Evolutionary conservation across 1,284 basidiomycete genomes (phyloP).

Genomic region (Trichosporon ovoides): DNA sequence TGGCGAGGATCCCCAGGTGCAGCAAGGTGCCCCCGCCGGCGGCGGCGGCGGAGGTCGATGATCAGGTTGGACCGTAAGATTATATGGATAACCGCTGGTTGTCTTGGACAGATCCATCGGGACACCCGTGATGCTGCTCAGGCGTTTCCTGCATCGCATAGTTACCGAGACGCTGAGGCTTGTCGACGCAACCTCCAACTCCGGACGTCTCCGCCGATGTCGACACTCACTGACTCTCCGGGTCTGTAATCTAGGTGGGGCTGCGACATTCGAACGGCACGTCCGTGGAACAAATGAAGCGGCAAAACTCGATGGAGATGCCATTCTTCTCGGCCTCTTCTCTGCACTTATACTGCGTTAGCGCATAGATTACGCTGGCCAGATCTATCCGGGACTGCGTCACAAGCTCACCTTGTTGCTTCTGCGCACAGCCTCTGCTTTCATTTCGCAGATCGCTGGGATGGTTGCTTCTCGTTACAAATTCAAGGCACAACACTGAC

Average conservation of each 20-base stretch:
- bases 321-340: neutral
- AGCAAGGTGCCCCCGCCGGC: neutral
- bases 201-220: neutral
- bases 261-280: neutral
- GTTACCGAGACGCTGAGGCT: neutral
- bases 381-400: no score
- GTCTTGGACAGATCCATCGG: neutral
- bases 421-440: no score
- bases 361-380: no score
- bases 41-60: neutral
- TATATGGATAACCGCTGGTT: neutral
- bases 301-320: neutral
- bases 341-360: no score
- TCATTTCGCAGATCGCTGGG: no score
- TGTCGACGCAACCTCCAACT: neutral
- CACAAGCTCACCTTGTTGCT: no score
- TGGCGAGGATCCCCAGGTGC: conserved; percentile 20
- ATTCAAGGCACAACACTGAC: no score
- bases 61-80: neutral
- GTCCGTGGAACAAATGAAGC: neutral
- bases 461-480: no score
- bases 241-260: neutral
- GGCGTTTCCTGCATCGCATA: neutral
- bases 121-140: neutral
- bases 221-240: neutral